Percentiles rank a stretch among this genome's conserved stretches.
These are phyloP conservation scores for Trichophyton equinum DNA, from an alignment of 2,329 filamentous ascomycete genomes.

Conservation along the genomic window DNA sequence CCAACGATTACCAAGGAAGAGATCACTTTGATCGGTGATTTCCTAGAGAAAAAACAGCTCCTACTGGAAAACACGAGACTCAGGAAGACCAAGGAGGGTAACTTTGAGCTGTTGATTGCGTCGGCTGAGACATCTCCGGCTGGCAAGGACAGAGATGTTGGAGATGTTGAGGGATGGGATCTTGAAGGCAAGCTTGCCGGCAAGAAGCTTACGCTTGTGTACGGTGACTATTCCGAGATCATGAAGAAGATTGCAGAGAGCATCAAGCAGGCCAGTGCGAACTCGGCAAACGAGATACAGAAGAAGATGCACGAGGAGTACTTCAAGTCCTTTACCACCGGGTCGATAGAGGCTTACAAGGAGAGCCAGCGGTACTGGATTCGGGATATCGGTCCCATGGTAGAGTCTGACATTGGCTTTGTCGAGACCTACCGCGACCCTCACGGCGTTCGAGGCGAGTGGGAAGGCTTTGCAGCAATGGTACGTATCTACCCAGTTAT, in stretches of 20 bases:
- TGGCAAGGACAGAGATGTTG: constrained; percentile 53
- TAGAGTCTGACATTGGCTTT: constrained; percentile 73
- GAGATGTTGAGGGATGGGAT: constrained; percentile 50
- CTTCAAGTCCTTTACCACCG: constrained; percentile 58
- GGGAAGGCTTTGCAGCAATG: constrained; percentile 69
- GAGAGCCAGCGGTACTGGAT: constrained; percentile 73
- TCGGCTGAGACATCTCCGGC: constrained; percentile 53
- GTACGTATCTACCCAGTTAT: constrained; percentile 20
- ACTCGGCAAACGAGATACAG: constrained; percentile 62
- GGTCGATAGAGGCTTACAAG: constrained; percentile 66
- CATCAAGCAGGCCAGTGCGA: constrained; percentile 54
- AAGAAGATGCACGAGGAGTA: constrained; percentile 63
- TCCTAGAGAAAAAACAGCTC: constrained; percentile 58
- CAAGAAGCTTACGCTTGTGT: constrained; percentile 58
- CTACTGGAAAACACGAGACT: constrained; percentile 65
- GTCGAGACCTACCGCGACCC: constrained; percentile 79
- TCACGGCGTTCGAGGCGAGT: constrained; percentile 67
- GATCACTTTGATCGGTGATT: constrained; percentile 58
- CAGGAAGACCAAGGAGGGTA: constrained; percentile 50
- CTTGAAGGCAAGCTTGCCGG: constrained; percentile 50
- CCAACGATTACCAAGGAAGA: constrained; percentile 61
- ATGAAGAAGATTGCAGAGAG: constrained; percentile 56
- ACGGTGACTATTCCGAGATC: constrained; percentile 60
- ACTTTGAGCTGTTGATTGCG: constrained; percentile 63
- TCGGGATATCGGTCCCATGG: constrained; percentile 64